Conservation (phyloP, 1,139 yeast species). For the Lodderomyces oxycetoniae region DNA sequence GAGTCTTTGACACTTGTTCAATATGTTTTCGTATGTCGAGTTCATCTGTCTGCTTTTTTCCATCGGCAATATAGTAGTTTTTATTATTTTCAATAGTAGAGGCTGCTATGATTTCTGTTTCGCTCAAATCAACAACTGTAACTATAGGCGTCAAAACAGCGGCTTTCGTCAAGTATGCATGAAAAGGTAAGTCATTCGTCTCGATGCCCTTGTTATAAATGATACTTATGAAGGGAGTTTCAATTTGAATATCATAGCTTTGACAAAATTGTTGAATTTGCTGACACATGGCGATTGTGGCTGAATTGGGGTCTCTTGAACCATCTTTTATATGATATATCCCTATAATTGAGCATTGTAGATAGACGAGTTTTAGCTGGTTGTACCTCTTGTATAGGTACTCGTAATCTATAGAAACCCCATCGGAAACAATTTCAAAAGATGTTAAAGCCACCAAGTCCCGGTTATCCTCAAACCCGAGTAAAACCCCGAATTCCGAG, state of each 20-base stretch:
- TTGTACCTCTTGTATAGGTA: slow-evolving; percentile 23
- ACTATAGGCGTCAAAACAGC: slow-evolving; percentile 9
- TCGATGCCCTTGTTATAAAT: slow-evolving; percentile 5
- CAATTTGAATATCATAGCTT: slow-evolving; percentile 5
- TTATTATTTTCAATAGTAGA: slow-evolving; percentile 25
- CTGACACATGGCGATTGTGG: slow-evolving; percentile 10
- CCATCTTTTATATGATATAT: slow-evolving; percentile 20
- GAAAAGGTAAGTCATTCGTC: slow-evolving; percentile 5
- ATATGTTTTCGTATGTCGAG: slow-evolving; percentile 13
- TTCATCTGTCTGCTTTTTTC: slow-evolving; percentile 8
- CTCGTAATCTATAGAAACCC: slow-evolving; percentile 18
- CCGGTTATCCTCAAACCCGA: slow-evolving; percentile 20
- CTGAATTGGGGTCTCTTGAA: slow-evolving; percentile 1
- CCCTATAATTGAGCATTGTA: slow-evolving; percentile 27
- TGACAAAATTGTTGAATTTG: slow-evolving; percentile 8
- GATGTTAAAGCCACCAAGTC: slow-evolving; percentile 17
- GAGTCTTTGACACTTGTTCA: slow-evolving; percentile 16
- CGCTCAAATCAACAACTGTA: slow-evolving; percentile 18
- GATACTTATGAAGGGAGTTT: slow-evolving; percentile 2
- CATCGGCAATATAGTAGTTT: slow-evolving; percentile 16
- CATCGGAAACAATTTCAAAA: slow-evolving; percentile 19
- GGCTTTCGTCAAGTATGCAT: slow-evolving; percentile 6
- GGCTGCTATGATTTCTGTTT: slow-evolving; percentile 25
- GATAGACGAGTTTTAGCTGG: slow-evolving; percentile 27
- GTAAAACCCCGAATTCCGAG: slow-evolving; percentile 23